Evolutionary conservation across 805 yeast genomes (phyloP).

Genomic region (Spencermartinsiella europaea): DNA sequence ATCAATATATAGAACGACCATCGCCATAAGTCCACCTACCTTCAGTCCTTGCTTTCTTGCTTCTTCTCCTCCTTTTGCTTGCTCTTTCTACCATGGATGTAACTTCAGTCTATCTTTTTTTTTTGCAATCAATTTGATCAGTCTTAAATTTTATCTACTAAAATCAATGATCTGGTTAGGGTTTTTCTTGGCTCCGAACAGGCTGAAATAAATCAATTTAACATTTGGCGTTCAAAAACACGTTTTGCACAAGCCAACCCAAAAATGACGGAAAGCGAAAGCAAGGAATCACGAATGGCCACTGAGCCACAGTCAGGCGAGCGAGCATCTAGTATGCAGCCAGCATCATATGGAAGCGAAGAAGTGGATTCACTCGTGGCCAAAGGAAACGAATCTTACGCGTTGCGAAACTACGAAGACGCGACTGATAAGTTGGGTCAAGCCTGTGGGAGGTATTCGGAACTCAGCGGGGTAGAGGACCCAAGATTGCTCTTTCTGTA

Average conservation of each 20-base stretch:
- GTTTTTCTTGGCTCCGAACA: too few species aligned
- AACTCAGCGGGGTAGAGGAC: slow-evolving; percentile 54
- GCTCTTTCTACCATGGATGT: background rate
- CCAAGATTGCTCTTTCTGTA: slow-evolving; percentile 70
- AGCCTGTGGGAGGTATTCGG: slow-evolving; percentile 57
- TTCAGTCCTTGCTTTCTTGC: slow-evolving; percentile 26
- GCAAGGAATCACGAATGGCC: too few species aligned
- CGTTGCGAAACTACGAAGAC: slow-evolving; percentile 57
- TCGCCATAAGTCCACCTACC: slow-evolving; percentile 18
- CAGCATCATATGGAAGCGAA: slow-evolving; percentile 13
- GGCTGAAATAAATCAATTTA: too few species aligned
- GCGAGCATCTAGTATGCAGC: too few species aligned
- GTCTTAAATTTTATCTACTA: too few species aligned
- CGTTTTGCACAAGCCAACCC: too few species aligned
- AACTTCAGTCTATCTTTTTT: too few species aligned
- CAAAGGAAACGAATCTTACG: slow-evolving; percentile 60
- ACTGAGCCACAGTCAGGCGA: too few species aligned
- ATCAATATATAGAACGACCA: background rate
- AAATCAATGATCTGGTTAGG: too few species aligned
- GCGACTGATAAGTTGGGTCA: slow-evolving; percentile 68
- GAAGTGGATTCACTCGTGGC: slow-evolving; percentile 47
- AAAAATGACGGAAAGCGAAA: too few species aligned
- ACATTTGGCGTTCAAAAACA: too few species aligned
- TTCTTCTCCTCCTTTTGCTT: slow-evolving; percentile 16
- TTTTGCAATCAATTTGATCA: too few species aligned